Conservation (phyloP, 2,329 filamentous ascomycete species). For the Colletotrichum limetticola region DNA sequence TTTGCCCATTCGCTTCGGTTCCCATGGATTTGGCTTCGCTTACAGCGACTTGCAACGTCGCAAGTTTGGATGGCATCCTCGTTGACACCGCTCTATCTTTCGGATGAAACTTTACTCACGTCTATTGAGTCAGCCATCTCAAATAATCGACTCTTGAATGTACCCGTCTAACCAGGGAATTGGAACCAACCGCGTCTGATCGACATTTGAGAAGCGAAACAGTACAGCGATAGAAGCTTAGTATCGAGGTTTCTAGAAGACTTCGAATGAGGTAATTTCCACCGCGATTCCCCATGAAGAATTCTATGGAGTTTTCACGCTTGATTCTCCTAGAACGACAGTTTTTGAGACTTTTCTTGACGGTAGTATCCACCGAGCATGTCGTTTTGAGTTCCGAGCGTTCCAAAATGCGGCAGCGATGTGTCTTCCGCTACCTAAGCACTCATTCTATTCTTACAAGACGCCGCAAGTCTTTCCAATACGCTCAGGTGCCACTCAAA, state of each 20-base stretch:
- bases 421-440: too few relatives aligned
- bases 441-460: conserved; percentile 16
- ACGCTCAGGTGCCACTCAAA: conserved; percentile 39
- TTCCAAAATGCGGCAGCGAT: too few relatives aligned
- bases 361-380: too few relatives aligned
- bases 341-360: too few relatives aligned
- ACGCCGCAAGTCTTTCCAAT: conserved; percentile 35
- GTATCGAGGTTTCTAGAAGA: neutral
- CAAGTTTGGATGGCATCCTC: neutral
- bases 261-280: neutral
- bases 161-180: neutral
- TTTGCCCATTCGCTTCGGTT: neutral
- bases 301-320: too few relatives aligned
- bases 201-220: neutral
- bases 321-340: too few relatives aligned
- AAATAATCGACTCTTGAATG: neutral
- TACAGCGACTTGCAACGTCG: neutral
- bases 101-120: neutral
- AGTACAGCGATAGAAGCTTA: neutral
- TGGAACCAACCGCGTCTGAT: neutral
- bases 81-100: neutral
- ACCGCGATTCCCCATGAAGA: too few relatives aligned
- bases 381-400: too few relatives aligned
- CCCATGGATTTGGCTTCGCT: neutral
- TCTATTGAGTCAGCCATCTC: neutral